Evolutionary conservation across 345 rosid genomes (phyloP), one percentile per base, ranked within the genome.

Genomic region (Bruguiera sexangula): DNA sequence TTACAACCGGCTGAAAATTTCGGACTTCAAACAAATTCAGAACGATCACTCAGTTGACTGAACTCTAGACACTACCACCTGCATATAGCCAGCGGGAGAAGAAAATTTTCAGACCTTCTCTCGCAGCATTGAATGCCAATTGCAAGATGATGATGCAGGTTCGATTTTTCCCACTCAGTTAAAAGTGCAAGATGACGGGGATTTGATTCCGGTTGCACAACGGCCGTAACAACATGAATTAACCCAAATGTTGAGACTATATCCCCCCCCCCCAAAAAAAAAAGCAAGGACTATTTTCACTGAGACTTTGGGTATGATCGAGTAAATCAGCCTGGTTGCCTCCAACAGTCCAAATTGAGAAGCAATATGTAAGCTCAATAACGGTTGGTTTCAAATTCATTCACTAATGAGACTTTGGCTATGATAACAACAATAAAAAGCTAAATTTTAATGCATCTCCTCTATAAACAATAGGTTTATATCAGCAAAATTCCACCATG

Each of bases 81-180:
- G 34, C 67, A 69, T 1, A 6, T 43, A 37, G 39, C 13, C 34
- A 43, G 54, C 48, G 30, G 39, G 55, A 66, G 27, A 81, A 68
- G 78, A 77, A 75, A 69, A 79, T 60, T 68, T 74, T 53, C 67
- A 71, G 76, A 92, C 96, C 99, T 87, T 88, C 87, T 85, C 93
- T 84, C 62, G 99, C 96, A 75, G 96, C 96, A 82, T 86, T 95
- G 53, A 86, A 84, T 59, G 73, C 83, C 77, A 95, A 75, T 32
- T 32, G 36, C 36, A 32, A 32, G 32, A 30, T 30, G 6, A 32
- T 5, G 36, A 32, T 32, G 36, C 36, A 5, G 36, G 5, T 32
- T 32, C 7, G 36, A 32, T 32, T 32, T 6, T 6, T 32, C 79
- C 99, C 99, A 95, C 72, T 95, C 92, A 15, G 81, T 69, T 51